phyloP scores from a whole-genome alignment of 805 yeast species.

The Allodekkera sacchari region DNA sequence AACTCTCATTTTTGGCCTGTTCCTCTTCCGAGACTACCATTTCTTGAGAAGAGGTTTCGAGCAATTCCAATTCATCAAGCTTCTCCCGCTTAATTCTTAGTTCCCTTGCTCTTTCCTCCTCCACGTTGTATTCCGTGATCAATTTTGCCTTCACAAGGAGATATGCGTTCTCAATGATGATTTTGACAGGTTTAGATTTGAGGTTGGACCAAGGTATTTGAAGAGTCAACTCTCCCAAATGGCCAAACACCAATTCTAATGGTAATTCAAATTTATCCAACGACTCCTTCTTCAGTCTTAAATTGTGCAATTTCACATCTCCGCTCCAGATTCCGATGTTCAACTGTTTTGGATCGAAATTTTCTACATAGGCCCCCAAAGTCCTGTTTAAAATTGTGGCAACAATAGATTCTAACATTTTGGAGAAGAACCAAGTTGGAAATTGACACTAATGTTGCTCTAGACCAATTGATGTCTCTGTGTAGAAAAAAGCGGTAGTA shows the following conservation, averaged over 20 bases:
- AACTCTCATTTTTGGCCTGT: conserved; percentile 58
- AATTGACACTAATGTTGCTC: too few relatives aligned
- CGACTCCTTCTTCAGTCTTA: conserved; percentile 79
- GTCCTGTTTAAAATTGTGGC: conserved; percentile 55
- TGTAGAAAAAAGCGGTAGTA: too few relatives aligned
- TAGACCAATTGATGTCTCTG: too few relatives aligned
- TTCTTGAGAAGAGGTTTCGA: conserved; percentile 29
- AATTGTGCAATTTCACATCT: conserved; percentile 76
- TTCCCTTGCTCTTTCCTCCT: conserved; percentile 52
- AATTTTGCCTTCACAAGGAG: conserved; percentile 71
- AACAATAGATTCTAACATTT: conserved; percentile 59
- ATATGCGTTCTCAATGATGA: conserved; percentile 79
- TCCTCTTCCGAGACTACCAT: conserved; percentile 26
- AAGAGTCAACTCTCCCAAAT: conserved; percentile 77
- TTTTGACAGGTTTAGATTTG: conserved; percentile 85
- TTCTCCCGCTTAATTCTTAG: conserved; percentile 59
- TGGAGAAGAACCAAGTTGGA: too few relatives aligned
- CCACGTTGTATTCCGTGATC: conserved; percentile 43
- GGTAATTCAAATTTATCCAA: conserved; percentile 83
- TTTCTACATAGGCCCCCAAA: conserved; percentile 74
- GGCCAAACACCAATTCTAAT: conserved; percentile 80
- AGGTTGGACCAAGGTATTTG: conserved; percentile 97
- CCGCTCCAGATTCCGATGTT: conserved; percentile 98
- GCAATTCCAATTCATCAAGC: conserved; percentile 55
- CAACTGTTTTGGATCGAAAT: conserved; percentile 90